Evolutionary conservation across 352 stramenopile species (phyloP).

Genomic region (Phytophthora pinifolia): DNA sequence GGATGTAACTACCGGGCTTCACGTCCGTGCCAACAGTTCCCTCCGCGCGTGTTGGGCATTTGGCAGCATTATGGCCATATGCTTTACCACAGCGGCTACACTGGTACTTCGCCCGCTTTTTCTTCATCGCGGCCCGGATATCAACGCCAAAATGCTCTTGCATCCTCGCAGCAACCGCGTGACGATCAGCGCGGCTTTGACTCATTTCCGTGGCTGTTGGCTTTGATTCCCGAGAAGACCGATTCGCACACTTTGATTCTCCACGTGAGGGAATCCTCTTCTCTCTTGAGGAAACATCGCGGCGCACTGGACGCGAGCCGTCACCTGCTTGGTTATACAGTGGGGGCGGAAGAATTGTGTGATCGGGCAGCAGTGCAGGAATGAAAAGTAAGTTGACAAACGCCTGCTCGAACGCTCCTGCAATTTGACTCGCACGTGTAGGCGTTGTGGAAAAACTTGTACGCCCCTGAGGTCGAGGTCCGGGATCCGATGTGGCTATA

Average conservation of each 20-base stretch:
- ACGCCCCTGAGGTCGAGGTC: too few species aligned
- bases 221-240: too few species aligned
- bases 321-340: too few species aligned
- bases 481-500: too few species aligned
- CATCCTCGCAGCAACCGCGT: background rate
- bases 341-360: too few species aligned
- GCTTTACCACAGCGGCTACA: conserved; percentile 7
- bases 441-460: too few species aligned
- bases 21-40: conserved; percentile 6
- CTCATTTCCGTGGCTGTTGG: background rate
- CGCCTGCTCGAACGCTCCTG: too few species aligned
- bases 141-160: conserved; percentile 1
- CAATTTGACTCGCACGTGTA: too few species aligned
- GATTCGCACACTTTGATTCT: too few species aligned
- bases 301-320: background rate
- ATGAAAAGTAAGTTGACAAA: too few species aligned
- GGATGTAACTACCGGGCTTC: conserved; percentile 6
- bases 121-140: background rate
- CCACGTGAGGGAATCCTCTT: conserved; percentile 9
- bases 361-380: too few species aligned
- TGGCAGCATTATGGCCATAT: conserved; percentile 6
- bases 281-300: background rate
- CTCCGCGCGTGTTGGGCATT: conserved; percentile 2
- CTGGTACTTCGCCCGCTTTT: conserved; percentile 7
- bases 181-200: background rate